Evolutionary conservation across 352 stramenopile genomes (phyloP).

Genomic region (Elongisporangium undulatum): DNA sequence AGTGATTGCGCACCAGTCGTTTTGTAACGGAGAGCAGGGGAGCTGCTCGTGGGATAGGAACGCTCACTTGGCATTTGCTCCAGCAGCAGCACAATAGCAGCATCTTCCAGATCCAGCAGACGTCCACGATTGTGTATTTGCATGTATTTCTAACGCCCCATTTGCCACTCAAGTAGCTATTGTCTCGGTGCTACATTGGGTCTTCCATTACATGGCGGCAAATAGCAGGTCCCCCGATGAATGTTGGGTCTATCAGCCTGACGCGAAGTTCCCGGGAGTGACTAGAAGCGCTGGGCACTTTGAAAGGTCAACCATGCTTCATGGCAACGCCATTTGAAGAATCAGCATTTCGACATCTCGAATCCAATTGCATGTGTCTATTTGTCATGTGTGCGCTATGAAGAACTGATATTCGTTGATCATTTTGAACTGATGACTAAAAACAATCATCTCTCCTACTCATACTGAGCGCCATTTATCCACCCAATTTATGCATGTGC

Average conservation of each 20-base stretch:
- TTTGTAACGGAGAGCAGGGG: not conserved
- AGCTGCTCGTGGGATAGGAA: not conserved
- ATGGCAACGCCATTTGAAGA: conserved; percentile 52
- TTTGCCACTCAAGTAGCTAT: conserved; percentile 66
- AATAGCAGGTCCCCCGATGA: conserved; percentile 56
- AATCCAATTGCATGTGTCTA: conserved; percentile 8
- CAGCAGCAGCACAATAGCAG: not conserved
- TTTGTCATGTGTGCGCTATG: conserved; percentile 14
- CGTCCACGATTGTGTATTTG: conserved; percentile 2
- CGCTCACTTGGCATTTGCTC: not conserved
- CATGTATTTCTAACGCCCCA: conserved; percentile 20
- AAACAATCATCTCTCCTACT: conserved; percentile 65
- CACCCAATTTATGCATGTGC: conserved; percentile 3
- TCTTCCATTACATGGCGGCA: conserved; percentile 68
- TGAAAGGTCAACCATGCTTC: conserved; percentile 52
- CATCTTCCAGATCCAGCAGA: too few relatives aligned
- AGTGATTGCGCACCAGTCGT: not conserved
- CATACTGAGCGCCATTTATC: conserved; percentile 44
- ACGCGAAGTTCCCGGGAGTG: conserved; percentile 59
- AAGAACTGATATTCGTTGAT: conserved; percentile 34
- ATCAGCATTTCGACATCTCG: conserved; percentile 79
- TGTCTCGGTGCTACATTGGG: conserved; percentile 39
- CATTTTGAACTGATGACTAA: conserved; percentile 32
- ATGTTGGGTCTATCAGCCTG: conserved; percentile 81
- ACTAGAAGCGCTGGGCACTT: conserved; percentile 79